Evolutionary conservation across 164 flowering plant species (phyloP).

Genomic region (Vitis riparia): DNA sequence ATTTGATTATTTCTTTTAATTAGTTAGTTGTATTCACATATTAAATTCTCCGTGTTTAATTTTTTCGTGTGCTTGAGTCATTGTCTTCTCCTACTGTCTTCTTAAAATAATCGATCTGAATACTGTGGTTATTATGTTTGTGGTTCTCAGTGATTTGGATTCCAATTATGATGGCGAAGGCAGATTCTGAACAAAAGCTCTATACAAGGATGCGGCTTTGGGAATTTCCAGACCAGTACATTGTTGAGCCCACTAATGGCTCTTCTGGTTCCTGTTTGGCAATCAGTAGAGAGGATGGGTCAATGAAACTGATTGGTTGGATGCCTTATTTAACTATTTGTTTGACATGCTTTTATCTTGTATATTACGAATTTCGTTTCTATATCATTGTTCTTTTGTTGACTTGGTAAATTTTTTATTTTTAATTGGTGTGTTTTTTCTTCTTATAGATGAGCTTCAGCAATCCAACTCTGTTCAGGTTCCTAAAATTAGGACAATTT

Average conservation of each 20-base stretch:
- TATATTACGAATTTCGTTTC: background rate
- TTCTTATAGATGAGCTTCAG: constrained; percentile 57
- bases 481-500: constrained; percentile 74
- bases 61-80: background rate
- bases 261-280: constrained; percentile 54
- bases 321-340: background rate
- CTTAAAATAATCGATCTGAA: background rate
- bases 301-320: constrained; percentile 73
- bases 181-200: constrained; percentile 61
- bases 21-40: too few species aligned
- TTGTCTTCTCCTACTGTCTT: background rate
- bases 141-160: constrained; percentile 4
- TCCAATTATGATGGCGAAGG: constrained; percentile 57
- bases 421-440: background rate
- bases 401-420: background rate
- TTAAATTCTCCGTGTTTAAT: background rate
- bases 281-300: constrained; percentile 76
- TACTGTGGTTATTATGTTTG: background rate
- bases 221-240: constrained; percentile 90
- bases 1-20: too few species aligned
- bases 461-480: constrained; percentile 52
- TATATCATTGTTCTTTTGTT: background rate
- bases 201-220: constrained; percentile 75
- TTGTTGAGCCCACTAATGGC: constrained; percentile 91
- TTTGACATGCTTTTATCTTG: background rate